Base-by-base conservation (phyloP, 1,284 basidiomycete genomes). In the Cutaneotrichosporon mucoides region DNA sequence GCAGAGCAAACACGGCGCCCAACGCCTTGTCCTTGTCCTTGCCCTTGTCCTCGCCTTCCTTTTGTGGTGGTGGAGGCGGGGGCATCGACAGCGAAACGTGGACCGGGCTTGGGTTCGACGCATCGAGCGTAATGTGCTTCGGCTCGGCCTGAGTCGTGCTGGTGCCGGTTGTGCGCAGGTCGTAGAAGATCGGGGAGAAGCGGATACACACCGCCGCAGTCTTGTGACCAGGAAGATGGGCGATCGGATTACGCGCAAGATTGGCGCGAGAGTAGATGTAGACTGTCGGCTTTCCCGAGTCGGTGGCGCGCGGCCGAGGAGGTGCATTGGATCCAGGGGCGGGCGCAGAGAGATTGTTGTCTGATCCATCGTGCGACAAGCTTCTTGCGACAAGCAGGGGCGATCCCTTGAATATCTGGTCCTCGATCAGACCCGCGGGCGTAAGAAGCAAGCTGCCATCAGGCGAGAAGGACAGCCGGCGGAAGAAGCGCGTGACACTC, bases 221-320 rank as follows among this genome's bases (percentile, higher is more conserved):
- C 80, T 93, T 93, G 80, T 98, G 92, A 0, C 96, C 96, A 0
- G 96, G 94, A 3, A 99, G 82, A 71, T 94, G 92, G 2, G 93
- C 95, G 57, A 99, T 87, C 0, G 96, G 95, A 0, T 90, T 86
- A 49, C 90, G 83, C 1, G 90, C 86, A 75, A 99, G 89, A 76
- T 95, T 97, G 16, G 90, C 91, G 38, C 95, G 85, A 4, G 92
- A 92, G 79, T 99, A 99, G 68, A 99, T 90, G 79, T 90, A 98
- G 13, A 98, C 95, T 0, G 92, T 82, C 12, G 82, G 82, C 65
- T 79, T 81, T 6, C 89, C 41, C 83, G 86, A 34, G 65, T 79
- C 46, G 75, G 77, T 49, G 64, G 60, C 78, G 12, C 64, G 62
- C 0, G 57, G 63, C 16, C 61, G 63, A 5, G 56, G 40, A 9